A percentile compares a stretch with the other conserved stretches of the same genome.
Evolutionary conservation across 2,329 filamentous ascomycete genomes (phyloP).

Genomic region (Botrytis fabae): DNA sequence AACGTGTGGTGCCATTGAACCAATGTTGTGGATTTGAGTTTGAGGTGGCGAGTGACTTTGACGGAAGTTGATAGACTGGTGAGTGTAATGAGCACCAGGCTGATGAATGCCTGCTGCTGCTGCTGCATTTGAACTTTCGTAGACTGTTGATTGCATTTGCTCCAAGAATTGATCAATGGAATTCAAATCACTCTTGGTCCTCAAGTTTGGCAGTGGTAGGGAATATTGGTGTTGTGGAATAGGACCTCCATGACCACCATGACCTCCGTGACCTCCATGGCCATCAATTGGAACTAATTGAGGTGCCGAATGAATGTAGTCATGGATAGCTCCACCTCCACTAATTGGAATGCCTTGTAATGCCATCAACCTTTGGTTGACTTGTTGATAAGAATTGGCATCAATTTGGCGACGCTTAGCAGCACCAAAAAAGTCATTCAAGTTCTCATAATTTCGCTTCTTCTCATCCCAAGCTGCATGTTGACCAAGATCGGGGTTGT

Average conservation of each 20-base stretch:
- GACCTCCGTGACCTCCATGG: conserved; percentile 44
- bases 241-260: conserved; percentile 47
- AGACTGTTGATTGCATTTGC: conserved; percentile 94
- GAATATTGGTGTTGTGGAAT: conserved; percentile 78
- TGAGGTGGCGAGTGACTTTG: conserved; percentile 56
- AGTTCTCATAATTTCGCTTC: conserved; percentile 78
- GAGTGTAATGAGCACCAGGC: conserved; percentile 66
- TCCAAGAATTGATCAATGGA: conserved; percentile 94
- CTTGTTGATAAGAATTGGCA: conserved; percentile 83
- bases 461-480: conserved; percentile 66
- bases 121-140: conserved; percentile 84
- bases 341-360: conserved; percentile 70
- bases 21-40: conserved; percentile 36
- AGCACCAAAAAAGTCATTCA: conserved; percentile 93
- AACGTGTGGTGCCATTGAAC: conserved; percentile 40
- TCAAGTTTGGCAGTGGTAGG: conserved; percentile 81
- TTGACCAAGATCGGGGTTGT: conserved; percentile 66
- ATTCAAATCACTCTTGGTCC: conserved; percentile 90
- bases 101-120: conserved; percentile 77
- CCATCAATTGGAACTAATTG: conserved; percentile 57
- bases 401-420: conserved; percentile 91
- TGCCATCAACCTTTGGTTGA: conserved; percentile 83
- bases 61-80: conserved; percentile 55
- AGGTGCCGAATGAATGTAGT: conserved; percentile 56
- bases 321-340: conserved; percentile 49